A percentile compares a stretch with the other conserved stretches of the same genome.
These are phyloP conservation scores for Lolium perenne DNA, from an alignment of 176 grass and related monocot species.

Conservation along the genomic window DNA sequence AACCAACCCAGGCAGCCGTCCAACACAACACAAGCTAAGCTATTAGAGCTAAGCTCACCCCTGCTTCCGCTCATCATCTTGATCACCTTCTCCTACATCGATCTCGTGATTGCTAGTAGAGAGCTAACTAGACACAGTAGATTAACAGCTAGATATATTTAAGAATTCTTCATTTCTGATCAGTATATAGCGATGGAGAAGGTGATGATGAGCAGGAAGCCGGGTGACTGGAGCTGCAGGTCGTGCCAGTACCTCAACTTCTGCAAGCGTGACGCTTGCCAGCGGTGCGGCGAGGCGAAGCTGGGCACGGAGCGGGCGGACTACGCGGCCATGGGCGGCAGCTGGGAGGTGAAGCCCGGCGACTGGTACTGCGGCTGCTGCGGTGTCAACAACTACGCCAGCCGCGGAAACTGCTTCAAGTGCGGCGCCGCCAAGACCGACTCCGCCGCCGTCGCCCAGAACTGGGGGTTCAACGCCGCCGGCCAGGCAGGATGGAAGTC, in stretches of 20 bases:
- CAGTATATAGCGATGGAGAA: constrained; percentile 36
- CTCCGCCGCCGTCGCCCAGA: constrained; percentile 62
- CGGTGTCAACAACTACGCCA: constrained; percentile 81
- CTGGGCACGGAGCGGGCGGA: constrained; percentile 56
- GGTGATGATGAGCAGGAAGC: constrained; percentile 68
- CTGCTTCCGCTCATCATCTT: background rate
- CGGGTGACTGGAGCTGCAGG: constrained; percentile 91
- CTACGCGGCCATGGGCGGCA: constrained; percentile 41
- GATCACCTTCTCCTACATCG: constrained; percentile 18
- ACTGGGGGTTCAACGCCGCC: constrained; percentile 65
- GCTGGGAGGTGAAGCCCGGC: constrained; percentile 91
- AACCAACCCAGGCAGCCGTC: constrained; percentile 43
- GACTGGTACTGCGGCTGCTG: constrained; percentile 89
- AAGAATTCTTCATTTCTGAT: background rate
- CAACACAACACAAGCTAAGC: constrained; percentile 25
- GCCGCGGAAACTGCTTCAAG: constrained; percentile 81
- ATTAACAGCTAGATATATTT: background rate
- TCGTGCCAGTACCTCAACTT: constrained; percentile 93
- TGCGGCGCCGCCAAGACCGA: constrained; percentile 76
- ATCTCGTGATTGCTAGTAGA: background rate
- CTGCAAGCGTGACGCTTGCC: constrained; percentile 84
- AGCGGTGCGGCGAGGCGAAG: constrained; percentile 77
- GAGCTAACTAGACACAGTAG: background rate
- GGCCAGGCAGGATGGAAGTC: constrained; percentile 71
- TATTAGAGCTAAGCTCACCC: constrained; percentile 19